Percentiles rank a stretch among this genome's conserved stretches.
Conservation (phyloP, 345 rosid genomes). For the Abelmoschus esculentus region DNA sequence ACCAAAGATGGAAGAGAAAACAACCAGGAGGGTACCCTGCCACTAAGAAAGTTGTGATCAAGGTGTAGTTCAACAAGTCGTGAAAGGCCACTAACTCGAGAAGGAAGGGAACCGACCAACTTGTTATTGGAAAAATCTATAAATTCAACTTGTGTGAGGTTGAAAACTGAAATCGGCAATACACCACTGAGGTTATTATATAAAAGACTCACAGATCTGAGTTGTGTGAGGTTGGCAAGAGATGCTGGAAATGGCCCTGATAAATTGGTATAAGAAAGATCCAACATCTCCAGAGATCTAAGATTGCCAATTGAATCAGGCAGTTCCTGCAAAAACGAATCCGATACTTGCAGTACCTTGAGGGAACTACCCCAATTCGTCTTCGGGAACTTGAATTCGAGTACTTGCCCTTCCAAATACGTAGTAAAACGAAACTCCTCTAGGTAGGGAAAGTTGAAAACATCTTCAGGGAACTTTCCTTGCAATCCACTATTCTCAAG, state of each 20-base stretch:
- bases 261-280: background rate
- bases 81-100: background rate
- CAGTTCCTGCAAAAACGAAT: background rate
- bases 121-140: background rate
- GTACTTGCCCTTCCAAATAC: too few species aligned
- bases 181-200: background rate
- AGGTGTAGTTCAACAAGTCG: background rate
- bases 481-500: too few species aligned
- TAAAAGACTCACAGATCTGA: background rate
- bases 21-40: background rate
- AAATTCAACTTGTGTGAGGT: background rate
- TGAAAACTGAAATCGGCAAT: background rate
- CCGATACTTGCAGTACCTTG: background rate
- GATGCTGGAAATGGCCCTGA: constrained; percentile 1
- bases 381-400: too few species aligned
- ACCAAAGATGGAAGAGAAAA: constrained; percentile 2
- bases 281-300: background rate
- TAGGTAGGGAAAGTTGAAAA: too few species aligned
- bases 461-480: too few species aligned
- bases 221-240: background rate
- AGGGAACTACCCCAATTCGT: too few species aligned
- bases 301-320: constrained; percentile 12
- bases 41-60: background rate
- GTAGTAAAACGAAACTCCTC: too few species aligned
- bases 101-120: background rate